Evolutionary conservation across 768 basidiomycete species (phyloP), one percentile per base, ranked within the genome.

Genomic region (Russula emetica): DNA sequence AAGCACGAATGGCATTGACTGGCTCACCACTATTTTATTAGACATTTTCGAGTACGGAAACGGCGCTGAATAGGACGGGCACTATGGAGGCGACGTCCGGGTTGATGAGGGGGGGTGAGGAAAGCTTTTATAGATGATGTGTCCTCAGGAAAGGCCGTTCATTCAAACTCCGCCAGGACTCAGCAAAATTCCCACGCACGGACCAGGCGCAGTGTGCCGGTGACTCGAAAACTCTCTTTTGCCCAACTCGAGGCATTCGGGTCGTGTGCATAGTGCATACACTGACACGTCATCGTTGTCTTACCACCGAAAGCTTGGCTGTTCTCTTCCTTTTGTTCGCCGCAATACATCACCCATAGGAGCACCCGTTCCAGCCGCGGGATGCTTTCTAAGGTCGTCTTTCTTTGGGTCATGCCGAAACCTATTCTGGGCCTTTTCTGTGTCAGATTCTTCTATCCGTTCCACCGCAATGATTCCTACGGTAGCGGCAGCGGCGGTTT

Each of bases 1-100:
- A 65, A 74, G 74, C 78, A 76, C 77, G 76, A 77, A 77, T 76
- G 80, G 76, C 79, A 76, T 83, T 82, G 85, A 84, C 82, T 79
- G 85, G 88, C 90, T 91, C 84, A 94, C 93, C 86, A 96, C 94
- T 81, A 94, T 92, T 82, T 95, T 95, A 88, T 96, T 96, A 66
- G 93, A 94, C 94, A 95, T 96, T 72, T 73, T 69, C 72, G 70
- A 73, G 66, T 69, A 71, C 67, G 71, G 69, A 71, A 67, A 72
- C 69, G 61, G 67, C 69, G 62, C 64, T 67, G 61, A 58, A 63
- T 65, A 69, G 72, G 71, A 69, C 74, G 67, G 61, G 68, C 66
- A 65, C 70, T 64, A 66, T 62, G 53, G 62, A 70, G 70, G 63
- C 69, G 70, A 71, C 68, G 72, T 73, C 71, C 72, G 72, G 66